Base-by-base conservation (phyloP, 495 filamentous ascomycete species). In the Hypoxylon fragiforme region DNA sequence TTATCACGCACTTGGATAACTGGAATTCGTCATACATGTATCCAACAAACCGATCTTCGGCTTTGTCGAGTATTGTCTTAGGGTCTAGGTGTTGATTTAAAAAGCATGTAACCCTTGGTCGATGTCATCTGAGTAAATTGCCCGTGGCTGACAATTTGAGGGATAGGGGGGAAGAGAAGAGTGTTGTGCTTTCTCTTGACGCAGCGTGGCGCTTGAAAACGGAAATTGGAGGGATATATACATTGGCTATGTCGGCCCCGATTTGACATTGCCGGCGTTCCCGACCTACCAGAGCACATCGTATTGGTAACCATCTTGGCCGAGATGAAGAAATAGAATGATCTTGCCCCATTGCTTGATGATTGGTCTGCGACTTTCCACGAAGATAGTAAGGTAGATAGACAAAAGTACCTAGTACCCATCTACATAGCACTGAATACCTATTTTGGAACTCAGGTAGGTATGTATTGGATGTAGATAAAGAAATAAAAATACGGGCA, bases 241-340 rank as follows among this genome's bases (percentile, higher is more conserved):
- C n/a, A n/a, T n/a, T n/a, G n/a, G n/a, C n/a, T n/a, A n/a, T n/a
- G 50, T 61, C 57, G 57, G 57, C 50, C 47, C 26, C 41, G 15
- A 36, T 30, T 38, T 3, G 47, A 11, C n/a, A 14, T 13, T 39
- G 18, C 41, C 37, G 47, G 42, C 40, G 47, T 62, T 49, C 42
- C 36, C 34, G 37, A 49, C 43, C 46, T 18, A 43, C 37, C 32
- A 37, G 43, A 43, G 32, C 20, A 46, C 38, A 28, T 7, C 20
- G 26, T 30, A 21, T 40, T 45, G 50, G 36, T 21, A 32, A 44
- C 40, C 24, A 47, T 16, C 15, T 19, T 14, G 18, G 20, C 37
- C 3, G 31, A 24, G 31, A 28, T 31, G 2, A 30, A 42, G 37
- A 20, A 16, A 19, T 16, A 22, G 50, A 9, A 44, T 30, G 24